Conservation (phyloP, 305 asterid species). For the Solanum aculeatissimum region DNA sequence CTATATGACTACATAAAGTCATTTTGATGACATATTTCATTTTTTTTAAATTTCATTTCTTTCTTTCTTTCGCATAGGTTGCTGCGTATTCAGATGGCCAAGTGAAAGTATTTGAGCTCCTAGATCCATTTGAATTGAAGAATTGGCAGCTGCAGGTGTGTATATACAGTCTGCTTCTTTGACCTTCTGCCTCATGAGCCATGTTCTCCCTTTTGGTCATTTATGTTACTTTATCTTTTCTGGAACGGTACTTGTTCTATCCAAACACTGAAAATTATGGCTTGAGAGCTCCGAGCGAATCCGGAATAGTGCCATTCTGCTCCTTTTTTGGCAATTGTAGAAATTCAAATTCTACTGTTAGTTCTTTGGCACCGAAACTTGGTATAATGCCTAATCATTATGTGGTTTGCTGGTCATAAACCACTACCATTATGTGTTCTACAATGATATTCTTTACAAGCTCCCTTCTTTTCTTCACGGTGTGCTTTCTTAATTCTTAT, state of each 20-base stretch:
- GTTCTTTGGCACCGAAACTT: too few species aligned
- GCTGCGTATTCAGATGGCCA: constrained; percentile 84
- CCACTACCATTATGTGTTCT: background rate
- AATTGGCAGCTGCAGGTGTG: constrained; percentile 96
- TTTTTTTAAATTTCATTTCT: background rate
- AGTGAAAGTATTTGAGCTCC: constrained; percentile 65
- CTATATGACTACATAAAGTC: background rate
- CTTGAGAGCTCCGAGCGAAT: background rate
- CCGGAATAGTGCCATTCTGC: background rate
- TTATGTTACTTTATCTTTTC: background rate
- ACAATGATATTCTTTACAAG: background rate
- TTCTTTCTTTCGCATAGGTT: constrained; percentile 28
- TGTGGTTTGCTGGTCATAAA: background rate
- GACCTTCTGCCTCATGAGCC: background rate
- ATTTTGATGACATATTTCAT: background rate
- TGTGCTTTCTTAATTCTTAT: background rate
- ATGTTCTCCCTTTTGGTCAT: background rate
- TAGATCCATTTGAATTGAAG: constrained; percentile 65
- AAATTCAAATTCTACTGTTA: background rate
- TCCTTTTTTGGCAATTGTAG: background rate
- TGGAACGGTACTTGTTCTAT: background rate
- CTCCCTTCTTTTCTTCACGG: background rate
- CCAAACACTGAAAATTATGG: background rate
- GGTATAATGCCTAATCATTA: background rate
- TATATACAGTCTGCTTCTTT: background rate